Conservation (phyloP, 805 yeast genomes). For the Teunomyces pallodes region DNA sequence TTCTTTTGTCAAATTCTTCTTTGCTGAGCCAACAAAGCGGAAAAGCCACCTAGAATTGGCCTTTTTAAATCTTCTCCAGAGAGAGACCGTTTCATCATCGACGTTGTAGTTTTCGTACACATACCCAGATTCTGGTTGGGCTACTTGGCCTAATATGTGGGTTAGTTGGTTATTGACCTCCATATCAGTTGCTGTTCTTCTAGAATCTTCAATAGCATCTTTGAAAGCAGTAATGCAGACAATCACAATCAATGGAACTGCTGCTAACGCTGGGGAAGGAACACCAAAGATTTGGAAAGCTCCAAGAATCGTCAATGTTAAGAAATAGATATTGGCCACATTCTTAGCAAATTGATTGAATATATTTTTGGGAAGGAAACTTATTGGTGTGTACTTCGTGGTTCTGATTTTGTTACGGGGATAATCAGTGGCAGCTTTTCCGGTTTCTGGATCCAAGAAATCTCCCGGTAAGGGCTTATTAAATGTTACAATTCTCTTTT, state of each 20-base stretch:
- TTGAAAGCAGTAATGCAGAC: slow-evolving; percentile 71
- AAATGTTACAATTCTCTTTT: slow-evolving; percentile 52
- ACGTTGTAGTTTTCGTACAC: slow-evolving; percentile 53
- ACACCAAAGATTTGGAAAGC: slow-evolving; percentile 72
- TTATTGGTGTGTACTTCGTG: slow-evolving; percentile 88
- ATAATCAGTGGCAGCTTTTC: slow-evolving; percentile 58
- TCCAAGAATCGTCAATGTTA: slow-evolving; percentile 76
- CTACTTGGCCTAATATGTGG: slow-evolving; percentile 54
- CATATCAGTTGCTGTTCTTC: slow-evolving; percentile 67
- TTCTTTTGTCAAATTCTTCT: slow-evolving; percentile 30
- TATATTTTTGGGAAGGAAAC: slow-evolving; percentile 85
- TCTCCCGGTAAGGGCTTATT: slow-evolving; percentile 61
- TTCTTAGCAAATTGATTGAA: slow-evolving; percentile 67
- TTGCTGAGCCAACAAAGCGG: slow-evolving; percentile 23
- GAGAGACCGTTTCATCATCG: slow-evolving; percentile 58
- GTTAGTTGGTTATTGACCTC: slow-evolving; percentile 75
- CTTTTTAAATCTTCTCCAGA: slow-evolving; percentile 72
- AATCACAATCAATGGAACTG: slow-evolving; percentile 78
- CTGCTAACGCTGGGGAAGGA: slow-evolving; percentile 68
- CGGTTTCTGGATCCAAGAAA: slow-evolving; percentile 53
- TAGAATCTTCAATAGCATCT: slow-evolving; percentile 79
- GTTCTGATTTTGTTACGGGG: slow-evolving; percentile 92
- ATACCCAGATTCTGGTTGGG: slow-evolving; percentile 24
- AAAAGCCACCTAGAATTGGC: slow-evolving; percentile 31
- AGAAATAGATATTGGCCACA: slow-evolving; percentile 86